Evolutionary conservation across 805 yeast genomes (phyloP), one percentile per base, ranked within the genome.

Genomic region (Kodamaea leandrae): DNA sequence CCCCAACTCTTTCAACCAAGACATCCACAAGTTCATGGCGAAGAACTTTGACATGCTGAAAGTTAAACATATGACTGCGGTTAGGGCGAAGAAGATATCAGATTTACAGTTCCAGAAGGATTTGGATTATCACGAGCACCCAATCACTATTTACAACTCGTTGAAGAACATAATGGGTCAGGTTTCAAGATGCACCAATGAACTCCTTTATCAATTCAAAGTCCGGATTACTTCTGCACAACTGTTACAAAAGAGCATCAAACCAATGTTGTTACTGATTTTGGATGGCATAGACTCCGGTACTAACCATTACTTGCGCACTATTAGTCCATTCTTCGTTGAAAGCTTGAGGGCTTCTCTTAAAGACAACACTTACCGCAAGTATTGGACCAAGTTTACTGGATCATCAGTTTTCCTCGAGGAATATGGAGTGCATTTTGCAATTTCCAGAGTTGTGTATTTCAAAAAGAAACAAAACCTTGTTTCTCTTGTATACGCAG

Each of bases 371-470:
- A 21, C 34, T 14, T 34, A 28, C 33, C 24, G 53, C 19, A 43
- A 48, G 19, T 53, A 56, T 45, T 77, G 80, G 80, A 71, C 52
- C 46, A 61, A 68, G 39, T 66, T 73, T 39, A 72, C 78, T 5
- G 78, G 78, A 1, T 68, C 78, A 1, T 65, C 77, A 1, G 75
- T 75, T n/a, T 77, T 79, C 79, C 53, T 77, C 21, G 71, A 68
- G 32, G 69, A 69, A 29, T 74, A 74, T 47, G 73, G 74, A 17
- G 68, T 73, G n/a, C 78, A 75, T 54, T 54, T 72, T 46, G 62
- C 74, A 60, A 70, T 68, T 15, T 66, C 76, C 14, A 42, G 68
- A 36, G 40, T 64, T 8, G 46, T 61, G 9, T 64, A 47, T 41
- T 46, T 58, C 17, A 60, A 60, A 10, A 42, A 30, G 4, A 53